These are phyloP conservation scores for Pelargonium fulgidum DNA, from an alignment of 441 rosid species.

Conservation along the genomic window DNA sequence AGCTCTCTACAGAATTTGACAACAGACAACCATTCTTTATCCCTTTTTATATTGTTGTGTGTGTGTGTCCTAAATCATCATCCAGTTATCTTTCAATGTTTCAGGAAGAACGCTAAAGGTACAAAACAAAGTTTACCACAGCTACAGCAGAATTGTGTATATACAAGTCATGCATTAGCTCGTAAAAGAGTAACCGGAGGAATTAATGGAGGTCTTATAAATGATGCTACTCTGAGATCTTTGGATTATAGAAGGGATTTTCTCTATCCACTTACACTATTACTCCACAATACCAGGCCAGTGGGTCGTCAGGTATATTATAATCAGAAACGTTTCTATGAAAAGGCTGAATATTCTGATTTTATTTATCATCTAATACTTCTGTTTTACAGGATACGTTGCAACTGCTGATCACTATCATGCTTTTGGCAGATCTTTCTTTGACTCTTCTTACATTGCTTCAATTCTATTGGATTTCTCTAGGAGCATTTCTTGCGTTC, in stretches of 20 bases:
- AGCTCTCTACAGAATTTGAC: too few species aligned
- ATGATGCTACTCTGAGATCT: conserved; percentile 61
- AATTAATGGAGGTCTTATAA: conserved; percentile 82
- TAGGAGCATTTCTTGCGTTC: conserved; percentile 78
- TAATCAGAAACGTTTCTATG: conserved; percentile 14
- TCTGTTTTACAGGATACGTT: conserved; percentile 62
- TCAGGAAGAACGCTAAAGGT: conserved; percentile 26
- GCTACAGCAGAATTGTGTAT: conserved; percentile 49
- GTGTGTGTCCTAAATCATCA: too few species aligned
- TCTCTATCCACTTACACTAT: conserved; percentile 70
- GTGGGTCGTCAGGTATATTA: conserved; percentile 77
- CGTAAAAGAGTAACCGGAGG: conserved; percentile 87
- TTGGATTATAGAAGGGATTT: conserved; percentile 67
- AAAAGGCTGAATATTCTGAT: conserved; percentile 6
- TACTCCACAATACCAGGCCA: conserved; percentile 81
- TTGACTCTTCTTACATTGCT: conserved; percentile 76
- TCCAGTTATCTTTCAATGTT: too few species aligned
- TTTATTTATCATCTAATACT: conserved; percentile 17
- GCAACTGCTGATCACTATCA: conserved; percentile 66
- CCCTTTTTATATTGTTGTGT: too few species aligned
- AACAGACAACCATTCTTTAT: too few species aligned
- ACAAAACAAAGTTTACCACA: conserved; percentile 41
- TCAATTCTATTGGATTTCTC: conserved; percentile 88
- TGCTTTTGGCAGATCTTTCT: conserved; percentile 83
- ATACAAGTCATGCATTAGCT: conserved; percentile 59